These are phyloP conservation scores for Rostrohypoxylon terebratum DNA, from an alignment of 495 filamentous ascomycete genomes.

Conservation along the genomic window DNA sequence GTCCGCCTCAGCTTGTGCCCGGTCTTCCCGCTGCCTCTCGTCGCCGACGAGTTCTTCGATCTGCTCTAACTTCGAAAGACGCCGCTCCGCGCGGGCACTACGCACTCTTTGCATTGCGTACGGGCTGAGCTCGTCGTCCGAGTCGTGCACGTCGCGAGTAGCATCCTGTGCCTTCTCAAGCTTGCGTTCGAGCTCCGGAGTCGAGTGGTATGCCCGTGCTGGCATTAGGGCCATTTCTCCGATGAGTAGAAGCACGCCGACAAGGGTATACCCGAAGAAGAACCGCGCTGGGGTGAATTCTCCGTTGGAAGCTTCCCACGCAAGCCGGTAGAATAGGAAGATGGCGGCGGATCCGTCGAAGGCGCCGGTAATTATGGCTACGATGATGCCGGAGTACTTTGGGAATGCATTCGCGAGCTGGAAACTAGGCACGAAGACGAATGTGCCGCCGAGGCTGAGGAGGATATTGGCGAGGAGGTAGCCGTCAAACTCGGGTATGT, in stretches of 20 bases:
- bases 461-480: conserved; percentile 74
- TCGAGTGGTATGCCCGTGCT: conserved; percentile 68
- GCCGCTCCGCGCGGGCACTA: conserved; percentile 50
- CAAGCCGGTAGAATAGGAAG: conserved; percentile 72
- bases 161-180: conserved; percentile 52
- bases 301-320: conserved; percentile 64
- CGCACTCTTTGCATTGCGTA: conserved; percentile 50
- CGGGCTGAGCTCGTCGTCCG: conserved; percentile 53
- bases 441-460: conserved; percentile 74
- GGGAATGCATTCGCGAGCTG: conserved; percentile 80
- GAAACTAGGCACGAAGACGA: conserved; percentile 77
- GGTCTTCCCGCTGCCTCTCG: conserved; percentile 57
- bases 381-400: conserved; percentile 70
- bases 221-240: conserved; percentile 73
- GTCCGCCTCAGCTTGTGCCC: conserved; percentile 64
- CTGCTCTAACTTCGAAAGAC: conserved; percentile 50
- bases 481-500: conserved; percentile 67
- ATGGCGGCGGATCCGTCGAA: conserved; percentile 78
- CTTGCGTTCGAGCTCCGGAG: conserved; percentile 63
- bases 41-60: conserved; percentile 60
- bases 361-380: conserved; percentile 75
- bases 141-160: conserved; percentile 53
- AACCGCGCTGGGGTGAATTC: conserved; percentile 69
- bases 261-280: conserved; percentile 71
- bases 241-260: conserved; percentile 67